Evolutionary conservation across 768 basidiomycete genomes (phyloP), one percentile per base, ranked within the genome.

Genomic region (Leccinum variicolor): DNA sequence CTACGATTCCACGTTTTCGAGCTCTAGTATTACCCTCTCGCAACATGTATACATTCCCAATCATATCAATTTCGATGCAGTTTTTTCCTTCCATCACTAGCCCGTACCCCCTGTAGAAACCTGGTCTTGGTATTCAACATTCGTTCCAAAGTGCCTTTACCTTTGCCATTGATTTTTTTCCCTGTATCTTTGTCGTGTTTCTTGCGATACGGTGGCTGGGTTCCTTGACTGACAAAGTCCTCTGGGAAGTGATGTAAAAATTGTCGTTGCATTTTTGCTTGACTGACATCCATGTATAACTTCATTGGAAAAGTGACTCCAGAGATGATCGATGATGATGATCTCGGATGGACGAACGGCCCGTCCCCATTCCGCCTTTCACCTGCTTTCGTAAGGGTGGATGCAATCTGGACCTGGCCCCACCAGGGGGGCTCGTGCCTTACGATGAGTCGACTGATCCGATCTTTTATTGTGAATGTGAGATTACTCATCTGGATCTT

Each of bases 21-120:
- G 29, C 33, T 39, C 9, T 60, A 64, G 53, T 43, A 43, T 19
- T 43, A 43, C 41, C 41, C 41, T 43, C 41, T 43, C 41, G 41
- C 41, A 43, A 43, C 41, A 43, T 43, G 41, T 43, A 43, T 43
- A 43, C 41, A 43, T 41, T 11, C 41, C n/a, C 41, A 43, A 43
- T 19, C 41, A 43, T 43, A 19, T 43, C 41, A 19, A 43, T 43
- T 5, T 43, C 19, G 10, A 19, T 43, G 19, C 41, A 19, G 11
- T 11, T 19, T 19, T 31, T 19, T 19, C 19, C 39, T 41, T 41
- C n/a, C 39, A 15, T 19, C n/a, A 41, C 39, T n/a, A 41, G n/a
- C n/a, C 9, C n/a, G 10, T 19, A 4, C 39, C 6, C 17, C 36
- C 36, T 17, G 17, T 39, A 33, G 31, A 33, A 33, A 33, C 31